A percentile compares a stretch with the other conserved stretches of the same genome.
phyloP scores from a whole-genome alignment of 1,284 basidiomycete species.

The Coniophora puteana region DNA sequence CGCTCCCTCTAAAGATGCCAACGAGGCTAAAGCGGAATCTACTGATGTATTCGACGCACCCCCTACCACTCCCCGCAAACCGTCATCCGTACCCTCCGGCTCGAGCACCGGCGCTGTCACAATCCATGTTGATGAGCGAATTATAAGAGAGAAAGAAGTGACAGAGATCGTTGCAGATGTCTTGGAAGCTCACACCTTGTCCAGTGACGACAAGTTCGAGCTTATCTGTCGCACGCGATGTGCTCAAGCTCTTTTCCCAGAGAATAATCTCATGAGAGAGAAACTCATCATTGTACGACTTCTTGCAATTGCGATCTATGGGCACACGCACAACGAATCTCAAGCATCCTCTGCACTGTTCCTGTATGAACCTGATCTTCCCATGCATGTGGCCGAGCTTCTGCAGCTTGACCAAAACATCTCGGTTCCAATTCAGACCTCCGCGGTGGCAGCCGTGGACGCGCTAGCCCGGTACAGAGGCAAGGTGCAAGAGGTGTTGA shows the following conservation, averaged over 20 bases:
- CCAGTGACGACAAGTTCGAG: conserved; percentile 86
- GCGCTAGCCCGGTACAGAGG: conserved; percentile 83
- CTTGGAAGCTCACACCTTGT: conserved; percentile 70
- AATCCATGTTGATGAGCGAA: conserved; percentile 62
- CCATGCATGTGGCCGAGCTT: conserved; percentile 85
- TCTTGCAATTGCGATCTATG: conserved; percentile 87
- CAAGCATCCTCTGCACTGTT: conserved; percentile 83
- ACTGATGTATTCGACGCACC: conserved; percentile 37
- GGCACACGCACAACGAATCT: conserved; percentile 78
- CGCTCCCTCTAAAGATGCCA: conserved; percentile 33
- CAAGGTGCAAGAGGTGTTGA: conserved; percentile 85
- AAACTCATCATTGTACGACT: conserved; percentile 83
- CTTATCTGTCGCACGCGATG: conserved; percentile 86
- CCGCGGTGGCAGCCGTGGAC: conserved; percentile 87
- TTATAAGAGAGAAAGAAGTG: conserved; percentile 52
- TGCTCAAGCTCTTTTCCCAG: conserved; percentile 62
- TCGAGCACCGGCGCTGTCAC: conserved; percentile 49
- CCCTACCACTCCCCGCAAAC: conserved; percentile 35
- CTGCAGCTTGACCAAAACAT: conserved; percentile 75
- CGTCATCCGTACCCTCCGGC: conserved; percentile 24
- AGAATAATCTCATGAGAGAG: conserved; percentile 62
- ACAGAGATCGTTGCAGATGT: conserved; percentile 78
- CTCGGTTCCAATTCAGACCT: conserved; percentile 71
- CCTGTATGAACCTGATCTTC: conserved; percentile 91
- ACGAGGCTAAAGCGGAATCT: conserved; percentile 40